A percentile compares a stretch with the other conserved stretches of the same genome.
Conservation (phyloP, 306 rosid species). For the Dicorynia guianensis region DNA sequence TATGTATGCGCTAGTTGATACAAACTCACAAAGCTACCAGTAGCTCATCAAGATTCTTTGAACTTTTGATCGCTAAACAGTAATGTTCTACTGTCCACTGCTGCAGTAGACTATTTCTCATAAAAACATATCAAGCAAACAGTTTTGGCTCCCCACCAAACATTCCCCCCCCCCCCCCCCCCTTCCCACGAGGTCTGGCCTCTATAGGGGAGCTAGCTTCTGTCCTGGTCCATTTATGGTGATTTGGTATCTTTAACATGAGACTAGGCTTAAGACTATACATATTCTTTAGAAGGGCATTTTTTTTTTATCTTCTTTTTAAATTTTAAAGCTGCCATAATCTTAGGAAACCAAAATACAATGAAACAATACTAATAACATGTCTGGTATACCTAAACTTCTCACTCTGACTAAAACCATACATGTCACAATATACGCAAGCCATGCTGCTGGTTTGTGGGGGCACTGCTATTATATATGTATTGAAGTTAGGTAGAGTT, state of each 20-base stretch:
- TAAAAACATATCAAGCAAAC: background rate
- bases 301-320: too few species aligned
- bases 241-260: constrained; percentile 32
- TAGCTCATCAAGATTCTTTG: background rate
- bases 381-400: background rate
- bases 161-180: constrained; percentile 28
- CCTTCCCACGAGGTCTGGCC: background rate
- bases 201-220: too few species aligned
- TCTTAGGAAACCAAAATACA: constrained; percentile 37
- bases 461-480: constrained; percentile 6
- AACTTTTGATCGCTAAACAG: constrained; percentile 11
- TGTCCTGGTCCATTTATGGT: background rate
- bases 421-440: constrained; percentile 41
- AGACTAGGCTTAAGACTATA: constrained; percentile 10
- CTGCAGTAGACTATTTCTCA: constrained; percentile 14
- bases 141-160: constrained; percentile 41
- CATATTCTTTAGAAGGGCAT: constrained; percentile 14
- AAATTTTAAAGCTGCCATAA: constrained; percentile 17
- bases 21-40: constrained; percentile 15
- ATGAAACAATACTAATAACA: constrained; percentile 24
- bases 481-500: constrained; percentile 38
- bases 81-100: constrained; percentile 33
- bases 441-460: constrained; percentile 34
- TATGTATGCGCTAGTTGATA: constrained; percentile 27
- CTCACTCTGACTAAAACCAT: constrained; percentile 22